These are phyloP conservation scores for Jaapia argillacea DNA, from an alignment of 768 basidiomycete genomes.

Conservation along the genomic window DNA sequence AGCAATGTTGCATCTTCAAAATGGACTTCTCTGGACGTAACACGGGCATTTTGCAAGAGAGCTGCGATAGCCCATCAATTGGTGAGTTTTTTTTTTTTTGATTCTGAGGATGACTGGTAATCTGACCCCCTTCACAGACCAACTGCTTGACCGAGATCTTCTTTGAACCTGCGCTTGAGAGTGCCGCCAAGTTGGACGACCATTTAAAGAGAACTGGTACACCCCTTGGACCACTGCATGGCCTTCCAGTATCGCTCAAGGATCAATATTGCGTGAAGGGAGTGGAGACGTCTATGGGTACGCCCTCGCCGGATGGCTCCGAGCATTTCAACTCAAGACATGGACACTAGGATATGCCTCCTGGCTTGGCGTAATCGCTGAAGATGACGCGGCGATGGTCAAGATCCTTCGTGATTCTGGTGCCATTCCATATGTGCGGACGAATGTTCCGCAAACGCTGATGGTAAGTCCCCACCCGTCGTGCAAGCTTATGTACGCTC, in stretches of 20 bases:
- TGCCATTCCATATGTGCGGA: constrained; percentile 62
- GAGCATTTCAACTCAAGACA: no score
- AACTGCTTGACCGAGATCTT: constrained; percentile 82
- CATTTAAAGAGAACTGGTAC: constrained; percentile 51
- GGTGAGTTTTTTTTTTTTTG: constrained; percentile 29
- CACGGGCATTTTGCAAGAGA: constrained; percentile 65
- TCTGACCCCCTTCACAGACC: no score
- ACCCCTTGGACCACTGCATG: constrained; percentile 64
- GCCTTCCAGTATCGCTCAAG: constrained; percentile 66
- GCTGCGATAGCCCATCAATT: constrained; percentile 76
- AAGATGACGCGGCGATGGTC: constrained; percentile 50
- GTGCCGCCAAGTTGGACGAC: constrained; percentile 60
- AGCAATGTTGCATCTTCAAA: constrained; percentile 35
- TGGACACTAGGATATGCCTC: constrained; percentile 60
- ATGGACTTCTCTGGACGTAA: constrained; percentile 49
- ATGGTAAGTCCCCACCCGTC: constrained; percentile 34
- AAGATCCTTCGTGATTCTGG: constrained; percentile 57
- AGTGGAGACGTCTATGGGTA: constrained; percentile 49
- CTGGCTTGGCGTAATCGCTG: constrained; percentile 52
- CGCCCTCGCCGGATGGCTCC: neutral
- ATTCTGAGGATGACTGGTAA: no score
- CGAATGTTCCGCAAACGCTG: constrained; percentile 67
- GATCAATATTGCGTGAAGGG: constrained; percentile 65
- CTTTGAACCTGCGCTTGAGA: constrained; percentile 53
- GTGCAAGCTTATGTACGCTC: constrained; percentile 1